These are phyloP conservation scores for Pelagomonas calceolata DNA, from an alignment of 108 stramenopile species.

Conservation along the genomic window DNA sequence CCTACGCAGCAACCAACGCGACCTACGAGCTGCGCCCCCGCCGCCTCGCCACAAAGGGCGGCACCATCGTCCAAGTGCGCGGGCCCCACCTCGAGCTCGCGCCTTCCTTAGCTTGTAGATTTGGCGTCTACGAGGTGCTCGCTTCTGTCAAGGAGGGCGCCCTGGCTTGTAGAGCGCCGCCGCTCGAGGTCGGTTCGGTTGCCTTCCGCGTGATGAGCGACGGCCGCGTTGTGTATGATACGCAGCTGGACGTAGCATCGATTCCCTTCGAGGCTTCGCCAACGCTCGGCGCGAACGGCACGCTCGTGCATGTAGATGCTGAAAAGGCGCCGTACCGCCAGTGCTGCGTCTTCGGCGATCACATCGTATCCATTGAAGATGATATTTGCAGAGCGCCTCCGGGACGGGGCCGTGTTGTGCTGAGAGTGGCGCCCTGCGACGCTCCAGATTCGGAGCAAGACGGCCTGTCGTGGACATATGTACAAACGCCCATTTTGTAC, in stretches of 20 bases:
- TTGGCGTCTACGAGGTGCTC: too few relatives aligned
- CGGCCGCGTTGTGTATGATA: constrained; percentile 2
- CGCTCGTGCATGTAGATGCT: constrained; percentile 1
- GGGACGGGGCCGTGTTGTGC: not conserved
- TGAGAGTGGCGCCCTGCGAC: not conserved
- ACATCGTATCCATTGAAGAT: not conserved
- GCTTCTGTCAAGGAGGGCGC: not conserved
- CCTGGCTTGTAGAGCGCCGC: constrained; percentile 17
- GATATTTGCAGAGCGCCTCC: not conserved
- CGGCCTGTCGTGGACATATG: not conserved
- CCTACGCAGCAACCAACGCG: constrained; percentile 9
- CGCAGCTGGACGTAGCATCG: too few relatives aligned
- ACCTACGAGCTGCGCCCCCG: constrained; percentile 19
- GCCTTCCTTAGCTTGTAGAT: too few relatives aligned
- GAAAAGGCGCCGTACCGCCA: not conserved
- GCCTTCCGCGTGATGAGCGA: constrained; percentile 19
- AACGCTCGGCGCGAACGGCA: not conserved
- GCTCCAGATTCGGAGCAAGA: not conserved
- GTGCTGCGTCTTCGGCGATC: not conserved
- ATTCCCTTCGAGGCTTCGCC: not conserved
- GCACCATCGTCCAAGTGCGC: constrained; percentile 11
- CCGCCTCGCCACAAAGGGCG: constrained; percentile 2
- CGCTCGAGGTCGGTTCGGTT: constrained; percentile 5
- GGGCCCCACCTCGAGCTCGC: constrained; percentile 16
- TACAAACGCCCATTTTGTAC: not conserved